phyloP scores from a whole-genome alignment of 345 rosid species.

The Theobroma cacao region DNA sequence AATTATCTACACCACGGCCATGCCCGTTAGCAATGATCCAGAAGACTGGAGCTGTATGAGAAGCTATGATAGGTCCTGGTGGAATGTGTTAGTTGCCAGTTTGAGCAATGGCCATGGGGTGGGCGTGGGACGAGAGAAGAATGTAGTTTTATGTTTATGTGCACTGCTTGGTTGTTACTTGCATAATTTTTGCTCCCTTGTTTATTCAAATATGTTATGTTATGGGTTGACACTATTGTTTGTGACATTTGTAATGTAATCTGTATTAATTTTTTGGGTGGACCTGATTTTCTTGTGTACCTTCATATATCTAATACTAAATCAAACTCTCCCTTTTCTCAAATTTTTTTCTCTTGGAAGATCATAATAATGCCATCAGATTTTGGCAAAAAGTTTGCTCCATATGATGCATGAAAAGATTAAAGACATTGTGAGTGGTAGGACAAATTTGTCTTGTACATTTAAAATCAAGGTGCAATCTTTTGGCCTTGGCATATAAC shows the following conservation, averaged over 20 bases:
- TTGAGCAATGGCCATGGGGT: conserved; percentile 21
- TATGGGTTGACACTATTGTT: not conserved
- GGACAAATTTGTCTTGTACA: not conserved
- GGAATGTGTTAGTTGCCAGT: conserved; percentile 28
- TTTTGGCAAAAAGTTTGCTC: too few relatives aligned
- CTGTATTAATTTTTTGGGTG: conserved; percentile 19
- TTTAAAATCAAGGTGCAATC: not conserved
- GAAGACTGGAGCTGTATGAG: conserved; percentile 41
- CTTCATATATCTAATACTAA: not conserved
- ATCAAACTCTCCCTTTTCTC: not conserved
- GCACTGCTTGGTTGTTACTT: conserved; percentile 3
- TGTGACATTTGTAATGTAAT: conserved; percentile 1
- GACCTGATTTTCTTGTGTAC: conserved; percentile 11
- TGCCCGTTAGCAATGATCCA: conserved; percentile 18
- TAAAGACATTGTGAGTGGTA: too few relatives aligned
- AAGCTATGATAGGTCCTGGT: conserved; percentile 41
- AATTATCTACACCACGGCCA: conserved; percentile 16
- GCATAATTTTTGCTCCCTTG: not conserved
- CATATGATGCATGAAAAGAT: not conserved
- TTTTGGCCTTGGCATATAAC: too few relatives aligned
- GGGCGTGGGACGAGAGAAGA: conserved; percentile 21
- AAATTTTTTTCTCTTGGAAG: too few relatives aligned
- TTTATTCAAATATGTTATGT: not conserved
- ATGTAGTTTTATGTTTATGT: conserved; percentile 6
- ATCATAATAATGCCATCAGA: too few relatives aligned